These are phyloP conservation scores for Stellera chamaejasme DNA, from an alignment of 345 rosid genomes.

Conservation along the genomic window DNA sequence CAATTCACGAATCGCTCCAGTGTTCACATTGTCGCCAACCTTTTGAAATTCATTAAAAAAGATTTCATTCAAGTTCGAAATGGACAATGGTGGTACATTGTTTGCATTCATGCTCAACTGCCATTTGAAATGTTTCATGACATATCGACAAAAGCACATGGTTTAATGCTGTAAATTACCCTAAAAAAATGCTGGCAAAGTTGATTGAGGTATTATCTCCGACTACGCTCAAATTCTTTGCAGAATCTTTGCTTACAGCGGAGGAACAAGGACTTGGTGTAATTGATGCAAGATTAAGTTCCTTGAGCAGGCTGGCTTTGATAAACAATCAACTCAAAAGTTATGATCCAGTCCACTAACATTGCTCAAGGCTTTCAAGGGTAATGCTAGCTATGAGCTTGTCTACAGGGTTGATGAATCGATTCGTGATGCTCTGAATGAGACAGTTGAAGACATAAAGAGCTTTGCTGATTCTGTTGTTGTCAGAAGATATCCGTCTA, in stretches of 20 bases:
- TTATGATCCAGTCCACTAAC: slow-evolving; percentile 76
- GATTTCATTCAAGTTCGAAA: no score
- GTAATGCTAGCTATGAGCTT: slow-evolving; percentile 34
- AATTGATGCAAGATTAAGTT: slow-evolving; percentile 42
- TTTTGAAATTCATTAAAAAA: no score
- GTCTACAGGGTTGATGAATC: slow-evolving; percentile 61
- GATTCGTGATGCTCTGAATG: slow-evolving; percentile 42
- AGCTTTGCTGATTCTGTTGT: slow-evolving; percentile 62
- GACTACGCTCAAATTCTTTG: slow-evolving; percentile 14
- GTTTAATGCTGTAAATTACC: background rate
- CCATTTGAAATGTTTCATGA: background rate
- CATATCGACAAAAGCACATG: background rate
- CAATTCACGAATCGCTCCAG: no score
- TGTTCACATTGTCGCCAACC: no score
- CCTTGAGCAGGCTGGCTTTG: slow-evolving; percentile 60
- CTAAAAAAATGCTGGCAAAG: background rate
- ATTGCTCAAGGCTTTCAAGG: slow-evolving; percentile 66
- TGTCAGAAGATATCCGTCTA: slow-evolving; percentile 50
- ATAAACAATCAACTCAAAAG: slow-evolving; percentile 33
- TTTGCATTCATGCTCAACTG: no score
- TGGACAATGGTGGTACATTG: no score
- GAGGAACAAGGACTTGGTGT: slow-evolving; percentile 42
- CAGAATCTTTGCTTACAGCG: slow-evolving; percentile 70
- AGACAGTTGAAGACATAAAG: slow-evolving; percentile 52
- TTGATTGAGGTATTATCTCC: background rate